Percentiles rank a stretch among this genome's conserved stretches.
Conservation (phyloP, 2,329 filamentous ascomycete species). For the Stemphylium lycopersici region DNA sequence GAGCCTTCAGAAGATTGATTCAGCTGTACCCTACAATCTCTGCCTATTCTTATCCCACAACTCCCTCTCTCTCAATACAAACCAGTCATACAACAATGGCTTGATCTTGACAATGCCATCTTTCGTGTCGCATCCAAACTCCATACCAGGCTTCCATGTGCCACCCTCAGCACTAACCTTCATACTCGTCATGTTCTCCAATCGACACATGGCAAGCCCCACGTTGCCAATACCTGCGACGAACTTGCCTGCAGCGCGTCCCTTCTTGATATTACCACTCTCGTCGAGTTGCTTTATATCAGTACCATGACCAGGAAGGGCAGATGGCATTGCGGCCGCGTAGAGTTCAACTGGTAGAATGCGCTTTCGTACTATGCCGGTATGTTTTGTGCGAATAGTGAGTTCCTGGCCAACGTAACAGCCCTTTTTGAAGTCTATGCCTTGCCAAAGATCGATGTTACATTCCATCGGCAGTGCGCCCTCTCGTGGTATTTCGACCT, state of each 20-base stretch:
- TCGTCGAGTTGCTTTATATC: slow-evolving; percentile 61
- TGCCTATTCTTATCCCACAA: slow-evolving; percentile 38
- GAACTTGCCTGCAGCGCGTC: slow-evolving; percentile 79
- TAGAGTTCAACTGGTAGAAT: slow-evolving; percentile 83
- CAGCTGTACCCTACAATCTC: slow-evolving; percentile 13
- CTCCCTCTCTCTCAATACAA: slow-evolving; percentile 50
- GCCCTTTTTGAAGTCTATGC: slow-evolving; percentile 91
- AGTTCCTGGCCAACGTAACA: slow-evolving; percentile 98
- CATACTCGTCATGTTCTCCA: slow-evolving; percentile 90
- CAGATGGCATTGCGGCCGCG: slow-evolving; percentile 29
- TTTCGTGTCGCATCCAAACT: slow-evolving; percentile 49
- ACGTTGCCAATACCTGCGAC: slow-evolving; percentile 81
- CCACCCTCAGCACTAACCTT: slow-evolving; percentile 71
- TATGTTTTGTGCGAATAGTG: slow-evolving; percentile 93
- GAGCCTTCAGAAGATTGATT: not conserved
- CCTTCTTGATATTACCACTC: slow-evolving; percentile 53
- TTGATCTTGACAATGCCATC: slow-evolving; percentile 46
- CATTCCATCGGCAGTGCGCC: slow-evolving; percentile 82
- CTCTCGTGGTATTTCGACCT: slow-evolving; percentile 74
- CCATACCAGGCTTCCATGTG: slow-evolving; percentile 63
- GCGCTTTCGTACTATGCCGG: slow-evolving; percentile 89
- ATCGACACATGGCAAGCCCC: slow-evolving; percentile 81
- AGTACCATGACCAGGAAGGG: slow-evolving; percentile 49
- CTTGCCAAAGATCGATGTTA: slow-evolving; percentile 85
- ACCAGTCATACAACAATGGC: slow-evolving; percentile 83